Percentiles rank a stretch among this genome's conserved stretches.
phyloP scores from a whole-genome alignment of 176 grass and related monocot genomes.

The Oryza longistaminata region DNA sequence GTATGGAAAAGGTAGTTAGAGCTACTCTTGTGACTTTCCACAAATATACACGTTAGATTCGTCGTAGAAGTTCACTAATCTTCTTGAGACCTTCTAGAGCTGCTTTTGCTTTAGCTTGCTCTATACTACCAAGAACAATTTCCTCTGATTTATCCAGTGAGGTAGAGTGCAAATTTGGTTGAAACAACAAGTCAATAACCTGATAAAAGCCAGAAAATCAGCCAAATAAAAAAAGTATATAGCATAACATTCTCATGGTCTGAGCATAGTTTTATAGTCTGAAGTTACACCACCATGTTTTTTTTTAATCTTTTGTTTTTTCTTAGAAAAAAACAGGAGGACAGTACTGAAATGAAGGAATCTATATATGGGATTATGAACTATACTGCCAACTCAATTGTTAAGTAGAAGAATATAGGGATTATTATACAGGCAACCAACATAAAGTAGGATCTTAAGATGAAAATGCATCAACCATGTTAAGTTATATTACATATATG shows the following conservation, averaged over 20 bases:
- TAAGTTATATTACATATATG: neutral
- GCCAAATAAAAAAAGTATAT: neutral
- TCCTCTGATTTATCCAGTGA: slow-evolving; percentile 36
- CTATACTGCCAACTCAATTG: neutral
- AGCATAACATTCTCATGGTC: neutral
- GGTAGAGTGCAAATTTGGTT: slow-evolving; percentile 36
- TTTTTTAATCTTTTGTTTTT: neutral
- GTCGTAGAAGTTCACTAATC: slow-evolving; percentile 61
- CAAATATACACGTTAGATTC: slow-evolving; percentile 44
- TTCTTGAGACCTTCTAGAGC: slow-evolving; percentile 75
- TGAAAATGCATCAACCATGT: neutral
- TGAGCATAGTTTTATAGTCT: neutral
- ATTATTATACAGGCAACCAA: neutral
- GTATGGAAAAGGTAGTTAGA: slow-evolving; percentile 13
- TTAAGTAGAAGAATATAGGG: slow-evolving; percentile 16
- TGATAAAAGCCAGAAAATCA: slow-evolving; percentile 42
- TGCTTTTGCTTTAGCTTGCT: slow-evolving; percentile 42
- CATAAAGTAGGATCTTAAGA: slow-evolving; percentile 24
- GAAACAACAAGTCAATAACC: slow-evolving; percentile 63
- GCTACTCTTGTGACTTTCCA: slow-evolving; percentile 33
- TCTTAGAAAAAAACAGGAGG: neutral
- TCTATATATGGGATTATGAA: neutral
- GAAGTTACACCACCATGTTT: neutral
- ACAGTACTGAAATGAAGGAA: neutral
- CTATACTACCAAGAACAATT: slow-evolving; percentile 37